Conservation (phyloP, 2,329 filamentous ascomycete genomes). For the Fusarium dimerum region DNA sequence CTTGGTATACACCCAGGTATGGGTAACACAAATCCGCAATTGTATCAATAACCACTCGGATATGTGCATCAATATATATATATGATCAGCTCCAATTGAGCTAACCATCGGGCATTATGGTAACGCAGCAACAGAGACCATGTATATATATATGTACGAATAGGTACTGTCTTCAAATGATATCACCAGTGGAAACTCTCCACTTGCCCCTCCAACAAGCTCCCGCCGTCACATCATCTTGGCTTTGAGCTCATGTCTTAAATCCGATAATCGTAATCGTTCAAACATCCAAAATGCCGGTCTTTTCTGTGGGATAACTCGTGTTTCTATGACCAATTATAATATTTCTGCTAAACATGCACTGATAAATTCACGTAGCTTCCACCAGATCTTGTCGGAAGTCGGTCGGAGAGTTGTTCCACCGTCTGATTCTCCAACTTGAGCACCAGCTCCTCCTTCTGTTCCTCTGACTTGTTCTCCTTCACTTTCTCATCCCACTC, state of each 20-base stretch:
- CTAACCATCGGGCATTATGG: too few species aligned
- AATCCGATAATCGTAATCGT: not conserved
- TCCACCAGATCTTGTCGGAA: not conserved
- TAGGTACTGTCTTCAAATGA: too few species aligned
- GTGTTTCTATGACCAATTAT: not conserved
- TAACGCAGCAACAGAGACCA: too few species aligned
- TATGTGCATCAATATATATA: too few species aligned
- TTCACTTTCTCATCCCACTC: not conserved
- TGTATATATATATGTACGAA: too few species aligned
- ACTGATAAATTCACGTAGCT: not conserved
- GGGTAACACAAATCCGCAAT: too few species aligned
- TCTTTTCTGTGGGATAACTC: not conserved
- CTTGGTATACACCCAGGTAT: too few species aligned
- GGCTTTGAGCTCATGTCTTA: not conserved
- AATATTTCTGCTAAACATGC: not conserved
- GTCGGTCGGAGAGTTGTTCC: not conserved
- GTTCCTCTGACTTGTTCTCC: not conserved
- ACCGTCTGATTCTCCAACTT: not conserved
- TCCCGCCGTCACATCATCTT: not conserved
- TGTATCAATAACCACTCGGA: too few species aligned
- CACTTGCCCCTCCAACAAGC: too few species aligned
- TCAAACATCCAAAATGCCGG: not conserved
- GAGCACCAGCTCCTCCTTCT: not conserved
- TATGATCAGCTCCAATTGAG: too few species aligned
- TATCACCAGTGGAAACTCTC: too few species aligned